Base-by-base conservation (phyloP, 164 flowering plant species). In the Kalanchoe fedtschenkoi region DNA sequence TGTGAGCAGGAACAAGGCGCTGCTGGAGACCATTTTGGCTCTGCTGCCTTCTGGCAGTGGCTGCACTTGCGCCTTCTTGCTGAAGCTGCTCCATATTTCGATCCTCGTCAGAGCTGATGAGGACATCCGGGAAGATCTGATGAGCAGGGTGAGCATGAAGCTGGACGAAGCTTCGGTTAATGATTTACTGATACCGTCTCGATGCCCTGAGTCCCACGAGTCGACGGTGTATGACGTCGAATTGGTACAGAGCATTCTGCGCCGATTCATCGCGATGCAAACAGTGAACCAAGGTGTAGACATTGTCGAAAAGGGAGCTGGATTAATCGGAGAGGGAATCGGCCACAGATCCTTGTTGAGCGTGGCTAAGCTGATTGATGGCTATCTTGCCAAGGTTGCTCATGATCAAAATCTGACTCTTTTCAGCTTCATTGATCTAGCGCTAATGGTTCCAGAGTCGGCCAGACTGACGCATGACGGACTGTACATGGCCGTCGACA, bases 401-500 rank as follows among this genome's bases (percentile, higher is more conserved):
- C 74, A 73, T 72, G 96, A 93, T 68, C 91, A 83, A 7, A 78
- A 84, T 68, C 79, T 93, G 35, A 82, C 96, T 2, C 53, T 78
- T 41, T 72, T 80, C 0, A 78, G 69, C 62, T 93, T 93, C 66
- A 66, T 81, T 46, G 81, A 72, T 43, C 81, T 90, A 33, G 89
- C 96, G 5, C 83, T 87, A 64, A 63, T 81, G 78, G 80, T 84
- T 7, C 75, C 93, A 6, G 68, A 76, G 19, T 77, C 76, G 62
- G 57, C 87, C 21, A 68, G 95, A 10, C 86, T 88, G 32, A 64
- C 80, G 47, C 96, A 88, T 77, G 99, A 93, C 68, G 86, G 82
- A 15, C 76, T 93, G 28, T 93, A 93, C 70, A 82, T 86, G 29
- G 97, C 97, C 60, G 82, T 93, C 56, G 99, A 93, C 78, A 87